phyloP scores from a whole-genome alignment of 768 basidiomycete genomes.

The Roridomyces roridus region DNA sequence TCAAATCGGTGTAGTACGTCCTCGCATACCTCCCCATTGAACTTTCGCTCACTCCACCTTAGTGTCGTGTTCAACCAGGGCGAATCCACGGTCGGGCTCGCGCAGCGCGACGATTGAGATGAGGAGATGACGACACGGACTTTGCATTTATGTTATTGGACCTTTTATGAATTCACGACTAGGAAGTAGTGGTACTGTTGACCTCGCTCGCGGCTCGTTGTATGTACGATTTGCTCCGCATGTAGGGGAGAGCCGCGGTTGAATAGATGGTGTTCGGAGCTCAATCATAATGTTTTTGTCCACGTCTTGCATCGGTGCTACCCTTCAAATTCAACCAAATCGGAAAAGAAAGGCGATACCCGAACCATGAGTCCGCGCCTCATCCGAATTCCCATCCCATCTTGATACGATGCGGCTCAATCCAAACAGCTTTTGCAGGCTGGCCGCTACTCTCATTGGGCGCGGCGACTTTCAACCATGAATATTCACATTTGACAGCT shows the following conservation, averaged over 20 bases:
- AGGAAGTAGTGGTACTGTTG: slow-evolving; percentile 14
- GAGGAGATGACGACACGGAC: neutral
- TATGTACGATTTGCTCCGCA: neutral
- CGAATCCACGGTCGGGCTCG: slow-evolving; percentile 14
- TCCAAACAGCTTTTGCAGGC: too few relatives aligned
- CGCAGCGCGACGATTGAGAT: slow-evolving; percentile 19
- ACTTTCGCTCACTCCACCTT: neutral
- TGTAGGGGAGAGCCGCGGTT: neutral
- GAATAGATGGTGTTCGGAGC: slow-evolving; percentile 19
- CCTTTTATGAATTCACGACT: slow-evolving; percentile 2
- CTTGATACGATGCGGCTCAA: too few relatives aligned
- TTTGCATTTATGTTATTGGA: slow-evolving; percentile 11
- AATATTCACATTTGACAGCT: too few relatives aligned
- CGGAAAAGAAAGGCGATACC: too few relatives aligned
- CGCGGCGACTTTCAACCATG: too few relatives aligned
- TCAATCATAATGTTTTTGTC: slow-evolving; percentile 3
- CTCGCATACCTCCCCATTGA: too few relatives aligned
- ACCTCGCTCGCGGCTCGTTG: neutral
- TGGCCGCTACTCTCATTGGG: too few relatives aligned
- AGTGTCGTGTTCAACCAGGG: slow-evolving; percentile 29
- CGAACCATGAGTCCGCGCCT: too few relatives aligned
- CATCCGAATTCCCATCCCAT: too few relatives aligned
- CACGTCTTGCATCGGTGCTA: too few relatives aligned
- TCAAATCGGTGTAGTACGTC: slow-evolving; percentile 26
- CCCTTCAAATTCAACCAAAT: too few relatives aligned